phyloP scores from a whole-genome alignment of 225 moss, liverwort and hornwort species.

The Rhytidiadelphus loreus region DNA sequence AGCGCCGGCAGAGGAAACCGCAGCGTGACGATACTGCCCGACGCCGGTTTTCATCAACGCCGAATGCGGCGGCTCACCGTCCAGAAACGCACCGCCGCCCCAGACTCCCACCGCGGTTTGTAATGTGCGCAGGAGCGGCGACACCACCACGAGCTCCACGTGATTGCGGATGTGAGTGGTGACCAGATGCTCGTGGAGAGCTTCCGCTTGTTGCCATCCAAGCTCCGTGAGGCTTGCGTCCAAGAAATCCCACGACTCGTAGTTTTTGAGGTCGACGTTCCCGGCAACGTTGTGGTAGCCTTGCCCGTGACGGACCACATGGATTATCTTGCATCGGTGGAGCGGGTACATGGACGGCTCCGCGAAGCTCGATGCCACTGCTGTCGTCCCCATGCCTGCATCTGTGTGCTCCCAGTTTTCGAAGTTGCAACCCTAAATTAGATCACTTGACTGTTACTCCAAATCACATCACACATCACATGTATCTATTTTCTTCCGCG shows the following conservation, averaged over 20 bases:
- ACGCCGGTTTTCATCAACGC: conserved; percentile 48
- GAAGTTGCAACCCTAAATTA: neutral
- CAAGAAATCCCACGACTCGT: conserved; percentile 45
- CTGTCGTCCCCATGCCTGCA: conserved; percentile 15
- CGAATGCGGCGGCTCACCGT: conserved; percentile 15
- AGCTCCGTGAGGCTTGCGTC: conserved; percentile 57
- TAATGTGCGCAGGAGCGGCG: conserved; percentile 55
- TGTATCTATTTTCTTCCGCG: neutral
- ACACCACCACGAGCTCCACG: conserved; percentile 66
- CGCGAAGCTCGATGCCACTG: conserved; percentile 10
- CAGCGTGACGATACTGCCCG: conserved; percentile 30
- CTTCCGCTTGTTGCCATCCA: conserved; percentile 40
- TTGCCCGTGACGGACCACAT: conserved; percentile 62
- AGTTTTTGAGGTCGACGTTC: conserved; percentile 29
- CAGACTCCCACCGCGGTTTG: conserved; percentile 66
- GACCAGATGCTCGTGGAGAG: conserved; percentile 31
- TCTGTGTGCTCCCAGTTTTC: neutral
- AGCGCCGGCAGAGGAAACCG: conserved; percentile 49
- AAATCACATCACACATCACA: neutral
- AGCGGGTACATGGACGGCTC: conserved; percentile 27
- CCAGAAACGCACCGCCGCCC: conserved; percentile 41
- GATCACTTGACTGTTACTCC: neutral
- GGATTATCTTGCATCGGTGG: conserved; percentile 52
- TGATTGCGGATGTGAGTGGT: conserved; percentile 25
- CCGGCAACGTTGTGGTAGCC: conserved; percentile 71